Percentiles rank a stretch among this genome's conserved stretches.
These are phyloP conservation scores for Copromyces sp. DNA, from an alignment of 495 filamentous ascomycete genomes.

Conservation along the genomic window DNA sequence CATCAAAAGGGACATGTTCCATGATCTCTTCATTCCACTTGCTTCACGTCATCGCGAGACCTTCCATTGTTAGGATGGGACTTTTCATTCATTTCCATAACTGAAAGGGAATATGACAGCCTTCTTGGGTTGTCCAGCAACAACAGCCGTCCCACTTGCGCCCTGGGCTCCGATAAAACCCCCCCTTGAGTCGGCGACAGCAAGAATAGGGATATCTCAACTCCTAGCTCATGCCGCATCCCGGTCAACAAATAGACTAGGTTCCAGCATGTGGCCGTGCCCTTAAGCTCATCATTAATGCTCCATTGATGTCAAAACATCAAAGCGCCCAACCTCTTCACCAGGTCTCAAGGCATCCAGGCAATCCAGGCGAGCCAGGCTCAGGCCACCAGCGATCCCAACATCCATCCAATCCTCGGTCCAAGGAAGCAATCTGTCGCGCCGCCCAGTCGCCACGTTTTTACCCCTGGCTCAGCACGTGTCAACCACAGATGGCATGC, in stretches of 20 bases:
- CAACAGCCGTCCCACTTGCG: neutral
- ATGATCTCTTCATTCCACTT: neutral
- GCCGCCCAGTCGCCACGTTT: neutral
- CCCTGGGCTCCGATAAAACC: neutral
- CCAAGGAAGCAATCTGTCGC: neutral
- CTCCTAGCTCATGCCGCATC: neutral
- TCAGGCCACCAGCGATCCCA: neutral
- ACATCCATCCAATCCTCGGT: neutral
- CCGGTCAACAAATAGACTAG: neutral
- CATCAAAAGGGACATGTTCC: too few species aligned
- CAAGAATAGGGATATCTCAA: neutral
- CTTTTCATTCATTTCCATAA: too few species aligned
- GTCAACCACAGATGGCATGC: neutral
- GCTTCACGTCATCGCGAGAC: neutral
- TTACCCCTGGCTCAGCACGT: neutral
- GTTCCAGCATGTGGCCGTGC: neutral
- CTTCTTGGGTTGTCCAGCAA: too few species aligned
- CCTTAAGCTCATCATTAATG: neutral
- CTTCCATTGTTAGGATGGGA: neutral
- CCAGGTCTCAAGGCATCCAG: neutral
- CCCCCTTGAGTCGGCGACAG: neutral
- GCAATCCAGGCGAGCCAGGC: neutral
- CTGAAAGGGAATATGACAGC: too few species aligned
- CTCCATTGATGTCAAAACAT: neutral
- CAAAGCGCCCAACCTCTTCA: neutral